Percentiles rank a stretch among this genome's conserved stretches.
These are phyloP conservation scores for Trichosporon sp. DNA, from an alignment of 1,284 basidiomycete genomes.

Conservation along the genomic window DNA sequence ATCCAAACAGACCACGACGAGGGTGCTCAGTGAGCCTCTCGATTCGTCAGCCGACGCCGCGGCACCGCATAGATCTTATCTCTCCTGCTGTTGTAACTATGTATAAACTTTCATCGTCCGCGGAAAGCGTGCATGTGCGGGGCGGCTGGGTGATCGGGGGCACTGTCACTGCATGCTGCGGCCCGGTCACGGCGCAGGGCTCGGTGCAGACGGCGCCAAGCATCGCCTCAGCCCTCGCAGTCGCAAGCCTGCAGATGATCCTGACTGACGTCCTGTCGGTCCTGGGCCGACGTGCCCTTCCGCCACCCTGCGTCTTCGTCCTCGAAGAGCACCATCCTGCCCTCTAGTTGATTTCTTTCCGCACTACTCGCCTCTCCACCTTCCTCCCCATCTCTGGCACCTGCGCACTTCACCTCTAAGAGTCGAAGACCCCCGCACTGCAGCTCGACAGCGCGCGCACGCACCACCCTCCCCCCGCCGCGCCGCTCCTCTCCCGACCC, in stretches of 20 bases:
- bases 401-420: background rate
- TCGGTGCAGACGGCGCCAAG: background rate
- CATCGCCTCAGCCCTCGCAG: background rate
- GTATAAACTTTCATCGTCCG: background rate
- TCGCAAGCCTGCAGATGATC: background rate
- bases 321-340: background rate
- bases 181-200: background rate
- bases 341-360: background rate
- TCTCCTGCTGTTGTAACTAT: background rate
- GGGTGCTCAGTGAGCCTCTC: too few species aligned
- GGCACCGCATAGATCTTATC: background rate
- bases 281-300: background rate
- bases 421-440: background rate
- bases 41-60: background rate
- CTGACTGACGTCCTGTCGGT: background rate
- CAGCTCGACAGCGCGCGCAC: slow-evolving; percentile 11
- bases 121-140: background rate
- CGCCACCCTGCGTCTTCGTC: background rate
- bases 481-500: slow-evolving; percentile 24
- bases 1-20: slow-evolving; percentile 11
- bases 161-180: background rate
- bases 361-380: background rate
- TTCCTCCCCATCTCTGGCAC: background rate
- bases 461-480: background rate
- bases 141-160: background rate